Percentiles rank a stretch among this genome's conserved stretches.
phyloP scores from a whole-genome alignment of 2,329 filamentous ascomycete genomes.

The Aspergillus quadricinctus region DNA sequence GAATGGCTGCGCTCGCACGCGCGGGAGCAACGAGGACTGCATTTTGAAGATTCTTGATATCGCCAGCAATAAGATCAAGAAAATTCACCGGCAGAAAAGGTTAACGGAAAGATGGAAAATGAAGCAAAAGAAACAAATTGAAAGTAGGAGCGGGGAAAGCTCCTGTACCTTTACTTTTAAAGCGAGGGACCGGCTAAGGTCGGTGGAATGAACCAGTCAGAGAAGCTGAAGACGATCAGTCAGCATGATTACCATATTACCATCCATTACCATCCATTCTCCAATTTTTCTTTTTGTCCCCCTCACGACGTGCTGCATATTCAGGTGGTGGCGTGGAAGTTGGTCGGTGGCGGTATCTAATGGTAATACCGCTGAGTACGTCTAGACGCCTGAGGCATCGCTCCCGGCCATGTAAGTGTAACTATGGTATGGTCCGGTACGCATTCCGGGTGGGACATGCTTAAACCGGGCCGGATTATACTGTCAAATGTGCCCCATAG shows the following conservation, averaged over 20 bases:
- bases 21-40: slow-evolving; percentile 27
- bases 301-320: background rate
- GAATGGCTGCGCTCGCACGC: slow-evolving; percentile 22
- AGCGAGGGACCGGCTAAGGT: slow-evolving; percentile 2
- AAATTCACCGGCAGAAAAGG: slow-evolving; percentile 5
- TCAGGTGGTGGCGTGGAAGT: background rate
- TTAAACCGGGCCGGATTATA: slow-evolving; percentile 14
- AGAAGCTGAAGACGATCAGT: background rate
- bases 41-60: slow-evolving; percentile 13
- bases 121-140: slow-evolving; percentile 5
- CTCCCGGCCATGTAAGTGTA: background rate
- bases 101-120: slow-evolving; percentile 2
- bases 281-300: background rate
- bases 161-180: slow-evolving; percentile 13
- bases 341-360: background rate
- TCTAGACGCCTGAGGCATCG: background rate
- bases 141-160: slow-evolving; percentile 25
- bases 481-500: background rate
- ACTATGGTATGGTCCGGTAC: slow-evolving; percentile 17
- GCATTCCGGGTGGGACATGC: slow-evolving; percentile 11
- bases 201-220: slow-evolving; percentile 7
- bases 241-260: background rate
- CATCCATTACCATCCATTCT: background rate
- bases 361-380: background rate
- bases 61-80: background rate